phyloP scores from a whole-genome alignment of 176 grass and related monocot genomes.

The Rhynchospora breviuscula region DNA sequence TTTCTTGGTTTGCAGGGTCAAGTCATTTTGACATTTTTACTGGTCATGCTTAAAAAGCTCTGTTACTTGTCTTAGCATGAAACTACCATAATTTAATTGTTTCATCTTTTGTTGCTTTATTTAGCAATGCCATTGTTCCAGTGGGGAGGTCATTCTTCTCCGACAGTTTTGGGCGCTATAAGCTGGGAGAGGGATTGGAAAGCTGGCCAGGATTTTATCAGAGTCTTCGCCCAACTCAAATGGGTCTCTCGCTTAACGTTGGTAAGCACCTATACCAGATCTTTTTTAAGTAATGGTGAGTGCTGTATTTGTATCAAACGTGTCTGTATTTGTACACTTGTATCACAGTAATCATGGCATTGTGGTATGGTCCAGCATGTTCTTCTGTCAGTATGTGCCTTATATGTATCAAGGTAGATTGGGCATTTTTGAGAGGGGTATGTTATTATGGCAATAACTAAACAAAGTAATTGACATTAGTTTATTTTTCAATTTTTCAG shows the following conservation, averaged over 20 bases:
- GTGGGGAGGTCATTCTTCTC: conserved; percentile 72
- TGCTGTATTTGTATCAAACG: neutral
- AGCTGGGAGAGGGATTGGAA: conserved; percentile 30
- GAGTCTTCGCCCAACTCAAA: conserved; percentile 59
- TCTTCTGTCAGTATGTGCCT: neutral
- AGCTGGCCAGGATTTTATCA: conserved; percentile 75
- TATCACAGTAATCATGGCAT: neutral
- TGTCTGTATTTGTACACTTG: neutral
- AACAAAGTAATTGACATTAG: neutral
- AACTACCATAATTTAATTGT: neutral
- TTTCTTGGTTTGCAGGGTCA: neutral
- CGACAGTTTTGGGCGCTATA: neutral
- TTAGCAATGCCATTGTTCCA: neutral
- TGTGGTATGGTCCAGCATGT: neutral
- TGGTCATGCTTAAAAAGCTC: no score
- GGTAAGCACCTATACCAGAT: conserved; percentile 15
- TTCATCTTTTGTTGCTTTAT: neutral
- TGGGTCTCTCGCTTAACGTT: conserved; percentile 53
- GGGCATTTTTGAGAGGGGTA: neutral
- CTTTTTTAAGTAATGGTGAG: neutral
- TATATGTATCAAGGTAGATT: neutral
- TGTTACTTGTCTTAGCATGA: neutral
- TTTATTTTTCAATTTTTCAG: conserved; percentile 26
- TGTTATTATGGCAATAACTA: neutral
- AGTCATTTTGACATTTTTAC: no score